These are phyloP conservation scores for Collariella sp. DNA, from an alignment of 495 filamentous ascomycete species.

Conservation along the genomic window DNA sequence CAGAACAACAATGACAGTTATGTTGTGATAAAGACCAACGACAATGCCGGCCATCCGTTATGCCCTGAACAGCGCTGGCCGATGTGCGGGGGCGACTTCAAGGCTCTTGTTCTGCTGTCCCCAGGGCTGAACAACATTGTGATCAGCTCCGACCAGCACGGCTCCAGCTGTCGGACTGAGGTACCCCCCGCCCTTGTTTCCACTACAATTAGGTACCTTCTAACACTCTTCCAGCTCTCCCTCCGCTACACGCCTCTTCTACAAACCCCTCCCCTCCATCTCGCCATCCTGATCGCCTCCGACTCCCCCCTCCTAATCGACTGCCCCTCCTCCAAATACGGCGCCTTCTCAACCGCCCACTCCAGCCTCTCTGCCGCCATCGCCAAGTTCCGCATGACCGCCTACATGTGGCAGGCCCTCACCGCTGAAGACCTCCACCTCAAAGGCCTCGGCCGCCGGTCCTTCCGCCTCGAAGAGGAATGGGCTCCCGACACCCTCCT, in stretches of 20 bases:
- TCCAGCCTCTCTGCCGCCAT: slow-evolving; percentile 36
- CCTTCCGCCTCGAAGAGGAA: slow-evolving; percentile 45
- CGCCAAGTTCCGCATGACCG: slow-evolving; percentile 43
- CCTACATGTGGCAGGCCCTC: slow-evolving; percentile 45
- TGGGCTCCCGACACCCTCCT: slow-evolving; percentile 36
- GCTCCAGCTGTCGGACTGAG: not conserved
- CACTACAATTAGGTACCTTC: not conserved
- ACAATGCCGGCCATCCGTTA: not conserved
- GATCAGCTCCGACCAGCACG: not conserved
- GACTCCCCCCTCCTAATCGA: slow-evolving; percentile 38
- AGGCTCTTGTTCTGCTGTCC: slow-evolving; percentile 60
- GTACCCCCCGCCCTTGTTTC: not conserved
- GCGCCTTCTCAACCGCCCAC: slow-evolving; percentile 29
- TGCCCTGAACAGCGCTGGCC: slow-evolving; percentile 47
- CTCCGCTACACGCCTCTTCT: slow-evolving; percentile 13
- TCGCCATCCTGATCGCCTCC: slow-evolving; percentile 40
- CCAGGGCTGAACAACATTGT: slow-evolving; percentile 60
- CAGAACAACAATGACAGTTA: not conserved
- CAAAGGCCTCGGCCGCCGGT: slow-evolving; percentile 40
- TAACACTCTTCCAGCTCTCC: not conserved
- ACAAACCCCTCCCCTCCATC: slow-evolving; percentile 42
- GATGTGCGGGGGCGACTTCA: slow-evolving; percentile 66
- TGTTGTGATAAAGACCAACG: slow-evolving; percentile 1
- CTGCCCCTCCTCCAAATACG: slow-evolving; percentile 30
- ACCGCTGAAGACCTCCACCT: slow-evolving; percentile 42